phyloP scores from a whole-genome alignment of 1,139 yeast genomes.

The Taphrina confusa region DNA sequence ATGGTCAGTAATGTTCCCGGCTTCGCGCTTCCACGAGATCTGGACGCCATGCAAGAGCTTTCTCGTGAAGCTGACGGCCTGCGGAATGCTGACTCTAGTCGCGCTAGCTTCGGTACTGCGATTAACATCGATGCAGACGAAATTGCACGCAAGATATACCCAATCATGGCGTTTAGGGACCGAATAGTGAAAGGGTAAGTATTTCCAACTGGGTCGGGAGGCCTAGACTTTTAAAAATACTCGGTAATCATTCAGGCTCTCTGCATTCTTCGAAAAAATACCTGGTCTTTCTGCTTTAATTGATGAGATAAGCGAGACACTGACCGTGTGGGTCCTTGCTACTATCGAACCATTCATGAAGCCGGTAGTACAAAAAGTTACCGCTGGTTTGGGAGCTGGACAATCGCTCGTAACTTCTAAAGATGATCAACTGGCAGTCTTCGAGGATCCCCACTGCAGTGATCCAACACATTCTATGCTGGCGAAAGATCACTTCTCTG shows the following conservation, averaged over 20 bases:
- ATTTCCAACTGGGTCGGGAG: no score
- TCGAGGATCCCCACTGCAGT: conserved; percentile 41
- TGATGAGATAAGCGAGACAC: conserved; percentile 42
- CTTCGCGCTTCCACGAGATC: conserved; percentile 18
- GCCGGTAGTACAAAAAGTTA: conserved; percentile 41
- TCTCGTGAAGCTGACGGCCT: conserved; percentile 35
- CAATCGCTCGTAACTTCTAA: conserved; percentile 41
- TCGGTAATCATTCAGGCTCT: conserved; percentile 2
- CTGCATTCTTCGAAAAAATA: conserved; percentile 39
- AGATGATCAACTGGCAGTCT: conserved; percentile 43
- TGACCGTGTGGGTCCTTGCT: conserved; percentile 42
- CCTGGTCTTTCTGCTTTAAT: conserved; percentile 41
- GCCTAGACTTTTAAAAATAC: not conserved
- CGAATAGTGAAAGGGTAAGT: conserved; percentile 40
- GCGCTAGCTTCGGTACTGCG: conserved; percentile 11
- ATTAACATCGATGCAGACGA: conserved; percentile 38
- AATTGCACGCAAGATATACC: conserved; percentile 40
- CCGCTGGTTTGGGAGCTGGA: conserved; percentile 40
- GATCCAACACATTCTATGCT: conserved; percentile 44
- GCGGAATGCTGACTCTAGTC: not conserved
- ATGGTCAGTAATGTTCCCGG: conserved; percentile 19
- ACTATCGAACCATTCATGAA: conserved; percentile 42
- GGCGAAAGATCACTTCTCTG: conserved; percentile 43
- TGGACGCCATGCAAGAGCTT: conserved; percentile 33
- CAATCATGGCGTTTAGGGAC: conserved; percentile 42